Evolutionary conservation across 495 filamentous ascomycete species (phyloP).

Genomic region (Penicillium coprophilum): DNA sequence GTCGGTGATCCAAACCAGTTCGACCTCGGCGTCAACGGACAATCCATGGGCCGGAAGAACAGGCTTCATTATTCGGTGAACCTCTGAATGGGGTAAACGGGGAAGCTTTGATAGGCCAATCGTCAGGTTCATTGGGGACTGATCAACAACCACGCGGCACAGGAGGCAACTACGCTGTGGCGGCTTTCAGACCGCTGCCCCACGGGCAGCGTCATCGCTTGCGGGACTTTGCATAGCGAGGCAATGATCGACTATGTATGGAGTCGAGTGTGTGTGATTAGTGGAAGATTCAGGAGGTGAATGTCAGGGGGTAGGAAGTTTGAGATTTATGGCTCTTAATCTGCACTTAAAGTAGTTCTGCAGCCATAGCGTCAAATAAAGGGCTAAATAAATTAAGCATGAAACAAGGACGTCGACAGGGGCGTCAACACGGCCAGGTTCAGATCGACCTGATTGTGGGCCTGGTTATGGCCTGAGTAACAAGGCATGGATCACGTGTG

Average conservation of each 20-base stretch:
- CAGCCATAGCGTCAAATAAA: background rate
- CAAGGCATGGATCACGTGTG: background rate
- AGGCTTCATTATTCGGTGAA: conserved; percentile 18
- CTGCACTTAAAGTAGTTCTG: background rate
- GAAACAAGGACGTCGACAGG: background rate
- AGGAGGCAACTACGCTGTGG: conserved; percentile 27
- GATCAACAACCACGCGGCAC: conserved; percentile 32
- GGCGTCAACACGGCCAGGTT: no score
- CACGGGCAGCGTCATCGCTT: conserved; percentile 31
- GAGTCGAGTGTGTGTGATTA: background rate
- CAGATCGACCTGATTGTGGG: conserved; percentile 1
- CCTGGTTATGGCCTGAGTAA: background rate
- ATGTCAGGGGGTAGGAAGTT: conserved; percentile 7
- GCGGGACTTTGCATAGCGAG: conserved; percentile 19
- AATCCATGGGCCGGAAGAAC: conserved; percentile 24
- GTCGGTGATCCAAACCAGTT: conserved; percentile 13
- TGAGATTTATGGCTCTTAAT: background rate
- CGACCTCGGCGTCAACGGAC: conserved; percentile 12
- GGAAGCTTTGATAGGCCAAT: conserved; percentile 24
- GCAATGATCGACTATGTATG: conserved; percentile 24
- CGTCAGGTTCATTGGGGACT: conserved; percentile 16
- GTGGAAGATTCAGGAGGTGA: conserved; percentile 12
- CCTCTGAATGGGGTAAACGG: conserved; percentile 3
- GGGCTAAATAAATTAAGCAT: conserved; percentile 3
- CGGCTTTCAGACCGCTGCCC: conserved; percentile 21